Conservation (phyloP, 257 asterid genomes). For the Anisodus tanguticus region DNA sequence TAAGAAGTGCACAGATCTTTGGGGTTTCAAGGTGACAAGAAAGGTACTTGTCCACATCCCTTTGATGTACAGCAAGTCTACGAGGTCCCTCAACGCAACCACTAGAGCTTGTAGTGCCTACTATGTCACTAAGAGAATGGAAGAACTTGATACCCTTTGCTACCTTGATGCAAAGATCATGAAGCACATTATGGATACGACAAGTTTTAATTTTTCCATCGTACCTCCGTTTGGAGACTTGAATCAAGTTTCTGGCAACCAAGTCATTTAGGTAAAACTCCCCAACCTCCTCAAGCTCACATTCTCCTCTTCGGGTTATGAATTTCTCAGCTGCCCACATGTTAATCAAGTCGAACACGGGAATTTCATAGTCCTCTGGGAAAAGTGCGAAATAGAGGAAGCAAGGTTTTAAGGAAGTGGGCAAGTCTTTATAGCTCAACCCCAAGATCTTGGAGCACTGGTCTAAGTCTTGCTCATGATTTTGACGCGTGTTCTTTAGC, state of each 20-base stretch:
- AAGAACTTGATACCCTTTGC: neutral
- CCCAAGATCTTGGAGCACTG: slow-evolving; percentile 29
- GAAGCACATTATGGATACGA: slow-evolving; percentile 22
- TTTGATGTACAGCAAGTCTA: neutral
- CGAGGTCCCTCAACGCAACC: neutral
- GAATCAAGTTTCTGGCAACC: slow-evolving; percentile 26
- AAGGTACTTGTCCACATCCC: too few relatives aligned
- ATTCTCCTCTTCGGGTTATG: neutral
- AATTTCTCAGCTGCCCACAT: slow-evolving; percentile 39
- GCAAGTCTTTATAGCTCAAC: slow-evolving; percentile 34
- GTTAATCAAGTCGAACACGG: slow-evolving; percentile 19
- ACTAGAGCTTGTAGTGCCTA: neutral
- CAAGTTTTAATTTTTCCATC: slow-evolving; percentile 28
- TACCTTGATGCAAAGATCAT: slow-evolving; percentile 13
- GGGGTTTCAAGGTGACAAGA: too few relatives aligned
- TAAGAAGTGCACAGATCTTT: too few relatives aligned
- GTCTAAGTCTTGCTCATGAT: slow-evolving; percentile 2
- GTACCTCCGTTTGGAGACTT: neutral
- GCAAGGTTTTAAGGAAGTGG: slow-evolving; percentile 7
- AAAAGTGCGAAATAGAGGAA: slow-evolving; percentile 31
- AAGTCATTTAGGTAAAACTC: slow-evolving; percentile 1
- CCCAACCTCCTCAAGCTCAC: neutral
- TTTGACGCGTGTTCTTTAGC: slow-evolving; percentile 25
- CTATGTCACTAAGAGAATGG: neutral
- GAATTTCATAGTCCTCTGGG: slow-evolving; percentile 30